phyloP scores from a whole-genome alignment of 306 rosid genomes.

The Vigna trinervia region DNA sequence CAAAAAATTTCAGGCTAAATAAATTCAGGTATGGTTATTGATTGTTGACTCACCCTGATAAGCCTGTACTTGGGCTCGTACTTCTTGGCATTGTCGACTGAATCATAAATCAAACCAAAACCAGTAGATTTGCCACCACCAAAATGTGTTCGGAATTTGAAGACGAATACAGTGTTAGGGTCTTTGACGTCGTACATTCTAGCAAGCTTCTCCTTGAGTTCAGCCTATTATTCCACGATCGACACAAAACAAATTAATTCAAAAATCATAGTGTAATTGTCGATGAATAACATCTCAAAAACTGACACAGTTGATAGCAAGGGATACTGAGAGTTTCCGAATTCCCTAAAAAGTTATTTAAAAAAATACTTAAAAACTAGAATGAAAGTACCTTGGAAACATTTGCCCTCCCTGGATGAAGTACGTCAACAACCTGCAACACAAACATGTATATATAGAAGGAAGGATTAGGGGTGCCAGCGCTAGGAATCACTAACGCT shows the following conservation, averaged over 20 bases:
- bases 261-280: too few relatives aligned
- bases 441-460: neutral
- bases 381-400: conserved; percentile 72
- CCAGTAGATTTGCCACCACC: conserved; percentile 99
- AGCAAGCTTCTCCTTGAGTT: conserved; percentile 87
- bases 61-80: conserved; percentile 95
- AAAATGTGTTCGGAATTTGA: conserved; percentile 89
- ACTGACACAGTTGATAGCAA: too few relatives aligned
- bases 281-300: neutral
- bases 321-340: neutral
- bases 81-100: conserved; percentile 90
- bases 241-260: neutral
- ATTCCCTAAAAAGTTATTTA: too few relatives aligned
- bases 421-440: conserved; percentile 76
- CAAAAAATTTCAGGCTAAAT: neutral
- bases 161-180: conserved; percentile 79
- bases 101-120: conserved; percentile 89
- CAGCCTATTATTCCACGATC: conserved; percentile 55
- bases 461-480: neutral
- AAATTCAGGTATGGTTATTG: neutral
- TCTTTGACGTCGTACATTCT: conserved; percentile 86
- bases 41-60: conserved; percentile 68
- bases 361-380: neutral
- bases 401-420: conserved; percentile 94
- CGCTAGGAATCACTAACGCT: neutral